Percentiles rank a stretch among this genome's conserved stretches.
phyloP scores from a whole-genome alignment of 2,329 filamentous ascomycete species.

The Harringtonia lauricola region DNA sequence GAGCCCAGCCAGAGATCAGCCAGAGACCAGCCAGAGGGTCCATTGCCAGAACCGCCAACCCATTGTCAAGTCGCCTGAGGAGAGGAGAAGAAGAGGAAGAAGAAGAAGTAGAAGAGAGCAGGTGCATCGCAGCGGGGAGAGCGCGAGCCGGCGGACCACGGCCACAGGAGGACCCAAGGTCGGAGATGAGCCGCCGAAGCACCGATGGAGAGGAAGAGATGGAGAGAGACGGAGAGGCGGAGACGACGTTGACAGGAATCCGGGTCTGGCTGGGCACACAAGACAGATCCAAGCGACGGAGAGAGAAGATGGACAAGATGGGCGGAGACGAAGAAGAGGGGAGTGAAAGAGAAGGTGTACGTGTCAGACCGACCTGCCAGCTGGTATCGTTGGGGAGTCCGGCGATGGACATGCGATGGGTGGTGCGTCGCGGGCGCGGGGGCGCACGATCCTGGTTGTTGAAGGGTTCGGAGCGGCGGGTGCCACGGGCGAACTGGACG shows the following conservation, averaged over 20 bases:
- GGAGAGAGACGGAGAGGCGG: neutral
- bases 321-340: neutral
- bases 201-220: neutral
- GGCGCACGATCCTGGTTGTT: slow-evolving; percentile 44
- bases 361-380: slow-evolving; percentile 89
- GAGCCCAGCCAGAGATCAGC: no score
- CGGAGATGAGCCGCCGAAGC: no score
- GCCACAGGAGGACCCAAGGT: no score
- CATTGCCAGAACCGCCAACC: neutral
- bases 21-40: neutral
- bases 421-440: slow-evolving; percentile 80
- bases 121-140: no score
- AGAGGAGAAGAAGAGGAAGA: neutral
- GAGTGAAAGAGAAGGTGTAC: neutral
- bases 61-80: neutral
- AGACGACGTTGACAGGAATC: no score
- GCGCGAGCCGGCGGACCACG: no score
- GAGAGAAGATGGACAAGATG: neutral
- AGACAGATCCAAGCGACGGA: no score
- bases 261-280: no score
- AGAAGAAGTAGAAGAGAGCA: neutral
- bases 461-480: slow-evolving; percentile 38
- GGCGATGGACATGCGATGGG: slow-evolving; percentile 94
- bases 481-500: slow-evolving; percentile 94
- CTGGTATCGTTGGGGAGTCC: slow-evolving; percentile 96